phyloP scores from a whole-genome alignment of 2,329 filamentous ascomycete genomes.

The Trichoderma hamatum region DNA sequence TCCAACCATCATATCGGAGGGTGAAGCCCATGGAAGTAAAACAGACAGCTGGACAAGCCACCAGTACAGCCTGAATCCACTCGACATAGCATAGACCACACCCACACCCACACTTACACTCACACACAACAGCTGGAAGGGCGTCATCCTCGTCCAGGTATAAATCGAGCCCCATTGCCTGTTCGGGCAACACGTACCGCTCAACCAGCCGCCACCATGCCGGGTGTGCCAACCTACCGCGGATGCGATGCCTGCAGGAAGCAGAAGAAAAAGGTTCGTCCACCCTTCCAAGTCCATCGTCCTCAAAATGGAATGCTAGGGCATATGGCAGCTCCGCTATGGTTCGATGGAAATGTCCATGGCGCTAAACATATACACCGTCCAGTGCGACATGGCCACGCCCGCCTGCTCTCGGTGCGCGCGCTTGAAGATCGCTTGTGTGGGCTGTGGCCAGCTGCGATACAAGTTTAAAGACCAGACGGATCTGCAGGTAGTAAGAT shows the following conservation, averaged over 20 bases:
- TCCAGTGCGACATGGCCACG: conserved; percentile 50
- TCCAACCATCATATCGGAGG: background rate
- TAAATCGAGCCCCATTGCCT: background rate
- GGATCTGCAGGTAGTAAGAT: background rate
- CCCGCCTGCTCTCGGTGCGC: conserved; percentile 51
- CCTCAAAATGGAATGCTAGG: background rate
- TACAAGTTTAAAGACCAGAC: conserved; percentile 52
- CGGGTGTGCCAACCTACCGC: conserved; percentile 54
- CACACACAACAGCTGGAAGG: background rate
- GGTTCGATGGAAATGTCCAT: background rate
- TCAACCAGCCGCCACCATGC: conserved; percentile 42
- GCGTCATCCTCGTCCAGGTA: background rate
- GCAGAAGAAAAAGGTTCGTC: conserved; percentile 56
- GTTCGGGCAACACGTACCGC: conserved; percentile 18
- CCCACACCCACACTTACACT: background rate
- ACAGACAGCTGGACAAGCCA: background rate
- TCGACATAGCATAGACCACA: background rate
- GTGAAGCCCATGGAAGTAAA: background rate
- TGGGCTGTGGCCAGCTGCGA: conserved; percentile 50
- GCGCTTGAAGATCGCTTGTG: conserved; percentile 48
- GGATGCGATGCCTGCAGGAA: conserved; percentile 55
- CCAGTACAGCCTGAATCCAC: background rate
- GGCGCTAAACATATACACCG: background rate
- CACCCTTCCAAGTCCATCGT: background rate
- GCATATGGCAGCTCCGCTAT: background rate